Conservation (phyloP, 2,329 filamentous ascomycete species). For the Daldinia sp. region DNA sequence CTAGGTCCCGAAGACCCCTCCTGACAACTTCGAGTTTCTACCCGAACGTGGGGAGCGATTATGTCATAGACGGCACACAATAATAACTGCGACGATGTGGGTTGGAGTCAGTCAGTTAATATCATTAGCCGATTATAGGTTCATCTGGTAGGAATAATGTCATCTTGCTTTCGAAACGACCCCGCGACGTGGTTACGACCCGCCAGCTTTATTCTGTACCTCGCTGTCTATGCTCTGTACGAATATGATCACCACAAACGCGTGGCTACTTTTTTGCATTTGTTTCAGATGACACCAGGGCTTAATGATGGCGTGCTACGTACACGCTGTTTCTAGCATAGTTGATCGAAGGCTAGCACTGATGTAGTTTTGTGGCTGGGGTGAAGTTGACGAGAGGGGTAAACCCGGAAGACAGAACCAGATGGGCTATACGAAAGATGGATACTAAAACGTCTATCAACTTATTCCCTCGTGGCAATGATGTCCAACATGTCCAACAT, state of each 20-base stretch:
- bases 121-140: conserved; percentile 29
- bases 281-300: conserved; percentile 33
- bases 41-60: conserved; percentile 34
- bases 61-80: conserved; percentile 39
- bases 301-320: conserved; percentile 31
- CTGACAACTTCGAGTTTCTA: conserved; percentile 24
- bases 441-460: conserved; percentile 33
- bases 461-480: conserved; percentile 31
- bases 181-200: conserved; percentile 26
- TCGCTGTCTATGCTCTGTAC: conserved; percentile 6
- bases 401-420: conserved; percentile 21
- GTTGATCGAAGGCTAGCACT: conserved; percentile 18
- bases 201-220: conserved; percentile 11
- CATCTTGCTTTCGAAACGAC: conserved; percentile 36
- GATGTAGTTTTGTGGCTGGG: conserved; percentile 13
- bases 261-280: conserved; percentile 35
- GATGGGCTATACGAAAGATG: conserved; percentile 20
- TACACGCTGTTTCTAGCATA: conserved; percentile 22
- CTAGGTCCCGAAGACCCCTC: conserved; percentile 37
- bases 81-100: conserved; percentile 17
- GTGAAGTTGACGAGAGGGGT: conserved; percentile 35
- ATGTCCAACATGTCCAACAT: conserved; percentile 23
- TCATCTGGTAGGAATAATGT: conserved; percentile 26
- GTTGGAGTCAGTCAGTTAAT: conserved; percentile 18
- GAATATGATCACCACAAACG: conserved; percentile 37